Conservation (phyloP, 305 asterid genomes). For the Fraxinus latifolia region DNA sequence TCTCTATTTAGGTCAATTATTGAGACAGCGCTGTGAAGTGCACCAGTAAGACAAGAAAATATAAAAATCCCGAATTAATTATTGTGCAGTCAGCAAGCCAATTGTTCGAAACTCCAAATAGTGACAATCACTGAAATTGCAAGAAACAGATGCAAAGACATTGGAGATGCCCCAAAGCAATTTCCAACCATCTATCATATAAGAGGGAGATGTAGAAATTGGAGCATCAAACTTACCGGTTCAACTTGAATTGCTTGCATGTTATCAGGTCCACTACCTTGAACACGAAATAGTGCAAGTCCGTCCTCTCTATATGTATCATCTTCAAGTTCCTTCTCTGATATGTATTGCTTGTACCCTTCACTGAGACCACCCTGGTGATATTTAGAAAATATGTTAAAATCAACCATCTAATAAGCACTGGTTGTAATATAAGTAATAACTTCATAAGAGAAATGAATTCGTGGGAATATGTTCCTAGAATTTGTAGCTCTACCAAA, state of each 20-base stretch:
- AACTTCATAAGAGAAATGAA: not conserved
- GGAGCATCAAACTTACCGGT: slow-evolving; percentile 53
- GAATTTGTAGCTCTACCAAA: slow-evolving; percentile 29
- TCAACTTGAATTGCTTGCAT: slow-evolving; percentile 99
- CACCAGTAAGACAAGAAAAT: not conserved
- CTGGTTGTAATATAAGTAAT: not conserved
- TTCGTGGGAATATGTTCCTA: not conserved
- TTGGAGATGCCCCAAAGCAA: slow-evolving; percentile 1
- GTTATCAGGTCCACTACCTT: slow-evolving; percentile 97
- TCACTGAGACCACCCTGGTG: slow-evolving; percentile 90
- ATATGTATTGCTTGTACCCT: slow-evolving; percentile 69
- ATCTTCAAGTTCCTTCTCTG: slow-evolving; percentile 67
- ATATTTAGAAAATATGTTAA: slow-evolving; percentile 23
- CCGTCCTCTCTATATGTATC: slow-evolving; percentile 79
- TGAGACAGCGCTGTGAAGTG: not conserved
- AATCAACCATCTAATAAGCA: not conserved
- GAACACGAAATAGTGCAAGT: slow-evolving; percentile 86
- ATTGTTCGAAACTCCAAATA: not conserved
- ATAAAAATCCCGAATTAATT: not conserved
- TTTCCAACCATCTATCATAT: slow-evolving; percentile 1
- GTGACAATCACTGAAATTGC: not conserved
- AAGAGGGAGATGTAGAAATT: slow-evolving; percentile 15
- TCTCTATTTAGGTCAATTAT: not conserved
- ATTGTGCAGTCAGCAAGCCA: not conserved
- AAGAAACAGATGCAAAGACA: not conserved